Percentiles rank a stretch among this genome's conserved stretches.
Conservation (phyloP, 805 yeast genomes). For the Sugiyamaella mastotermitis region DNA sequence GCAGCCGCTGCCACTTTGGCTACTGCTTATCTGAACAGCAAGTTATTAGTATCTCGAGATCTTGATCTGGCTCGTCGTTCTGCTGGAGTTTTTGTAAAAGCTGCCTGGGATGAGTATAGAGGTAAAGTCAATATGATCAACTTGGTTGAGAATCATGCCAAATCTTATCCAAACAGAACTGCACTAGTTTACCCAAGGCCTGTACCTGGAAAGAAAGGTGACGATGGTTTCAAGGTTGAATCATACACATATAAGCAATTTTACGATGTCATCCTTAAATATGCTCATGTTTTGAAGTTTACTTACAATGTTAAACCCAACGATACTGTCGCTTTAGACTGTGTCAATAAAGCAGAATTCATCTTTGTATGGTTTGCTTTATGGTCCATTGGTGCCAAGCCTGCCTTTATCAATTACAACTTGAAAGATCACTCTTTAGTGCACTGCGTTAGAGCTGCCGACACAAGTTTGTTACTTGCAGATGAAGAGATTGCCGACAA, state of each 20-base stretch:
- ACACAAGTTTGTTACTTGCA: slow-evolving; percentile 56
- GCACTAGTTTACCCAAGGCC: slow-evolving; percentile 61
- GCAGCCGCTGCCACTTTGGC: slow-evolving; percentile 24
- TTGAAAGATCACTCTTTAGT: slow-evolving; percentile 64
- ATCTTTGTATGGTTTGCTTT: slow-evolving; percentile 75
- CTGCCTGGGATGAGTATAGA: slow-evolving; percentile 33
- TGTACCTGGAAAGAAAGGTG: slow-evolving; percentile 34
- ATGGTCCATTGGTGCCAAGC: slow-evolving; percentile 88
- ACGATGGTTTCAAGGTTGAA: slow-evolving; percentile 47
- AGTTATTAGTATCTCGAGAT: slow-evolving; percentile 47
- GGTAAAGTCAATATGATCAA: slow-evolving; percentile 58
- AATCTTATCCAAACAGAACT: slow-evolving; percentile 40
- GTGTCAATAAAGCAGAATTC: slow-evolving; percentile 78
- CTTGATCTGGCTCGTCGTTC: slow-evolving; percentile 38
- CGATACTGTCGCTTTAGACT: slow-evolving; percentile 68
- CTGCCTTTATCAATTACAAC: slow-evolving; percentile 83
- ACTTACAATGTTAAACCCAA: slow-evolving; percentile 60
- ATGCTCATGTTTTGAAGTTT: slow-evolving; percentile 57
- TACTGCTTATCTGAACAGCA: slow-evolving; percentile 42
- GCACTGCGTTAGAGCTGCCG: slow-evolving; percentile 73
- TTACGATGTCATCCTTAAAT: slow-evolving; percentile 56
- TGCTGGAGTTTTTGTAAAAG: slow-evolving; percentile 37
- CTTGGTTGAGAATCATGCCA: slow-evolving; percentile 52
- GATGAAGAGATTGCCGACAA: slow-evolving; percentile 62
- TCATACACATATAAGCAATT: slow-evolving; percentile 62